These are phyloP conservation scores for Claviceps sorghi DNA, from an alignment of 2,329 filamentous ascomycete genomes.

Conservation along the genomic window DNA sequence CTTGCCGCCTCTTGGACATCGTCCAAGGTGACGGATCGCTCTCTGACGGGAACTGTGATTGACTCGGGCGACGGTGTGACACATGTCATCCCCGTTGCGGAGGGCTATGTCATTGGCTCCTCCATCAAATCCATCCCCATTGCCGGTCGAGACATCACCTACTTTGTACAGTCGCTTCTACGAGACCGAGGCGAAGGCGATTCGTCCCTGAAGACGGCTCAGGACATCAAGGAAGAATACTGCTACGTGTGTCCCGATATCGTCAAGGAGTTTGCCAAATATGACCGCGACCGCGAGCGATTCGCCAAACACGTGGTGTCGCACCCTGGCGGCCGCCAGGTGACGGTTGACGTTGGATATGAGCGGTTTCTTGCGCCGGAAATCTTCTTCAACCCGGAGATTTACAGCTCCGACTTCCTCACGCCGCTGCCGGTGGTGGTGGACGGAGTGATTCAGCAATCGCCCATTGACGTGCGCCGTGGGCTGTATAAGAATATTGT, in stretches of 20 bases:
- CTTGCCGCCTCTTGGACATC: slow-evolving; percentile 97
- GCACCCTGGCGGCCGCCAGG: slow-evolving; percentile 70
- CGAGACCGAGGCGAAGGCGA: slow-evolving; percentile 94
- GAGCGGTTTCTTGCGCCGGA: slow-evolving; percentile 96
- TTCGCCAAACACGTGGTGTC: slow-evolving; percentile 83
- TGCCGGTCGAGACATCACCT: slow-evolving; percentile 93
- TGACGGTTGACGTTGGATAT: slow-evolving; percentile 86
- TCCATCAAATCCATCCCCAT: slow-evolving; percentile 99
- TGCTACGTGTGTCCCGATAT: slow-evolving; percentile 98
- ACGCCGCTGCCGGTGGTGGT: slow-evolving; percentile 90
- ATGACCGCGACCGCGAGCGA: slow-evolving; percentile 80
- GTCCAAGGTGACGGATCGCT: slow-evolving; percentile 91
- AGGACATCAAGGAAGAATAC: slow-evolving; percentile 97
- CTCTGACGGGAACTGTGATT: slow-evolving; percentile 91
- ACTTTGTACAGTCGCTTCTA: slow-evolving; percentile 92
- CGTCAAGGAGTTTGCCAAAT: slow-evolving; percentile 93
- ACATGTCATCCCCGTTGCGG: slow-evolving; percentile 95
- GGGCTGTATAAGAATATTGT: slow-evolving; percentile 99
- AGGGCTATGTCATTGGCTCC: slow-evolving; percentile 97
- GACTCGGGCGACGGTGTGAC: slow-evolving; percentile 98
- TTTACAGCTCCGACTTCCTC: slow-evolving; percentile 96
- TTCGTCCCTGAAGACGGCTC: slow-evolving; percentile 90
- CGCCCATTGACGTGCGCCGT: slow-evolving; percentile 90
- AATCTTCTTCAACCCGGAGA: slow-evolving; percentile 99
- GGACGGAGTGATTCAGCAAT: slow-evolving; percentile 92